These are phyloP conservation scores for Aureoboletus auriporus DNA, from an alignment of 768 basidiomycete genomes.

Conservation along the genomic window DNA sequence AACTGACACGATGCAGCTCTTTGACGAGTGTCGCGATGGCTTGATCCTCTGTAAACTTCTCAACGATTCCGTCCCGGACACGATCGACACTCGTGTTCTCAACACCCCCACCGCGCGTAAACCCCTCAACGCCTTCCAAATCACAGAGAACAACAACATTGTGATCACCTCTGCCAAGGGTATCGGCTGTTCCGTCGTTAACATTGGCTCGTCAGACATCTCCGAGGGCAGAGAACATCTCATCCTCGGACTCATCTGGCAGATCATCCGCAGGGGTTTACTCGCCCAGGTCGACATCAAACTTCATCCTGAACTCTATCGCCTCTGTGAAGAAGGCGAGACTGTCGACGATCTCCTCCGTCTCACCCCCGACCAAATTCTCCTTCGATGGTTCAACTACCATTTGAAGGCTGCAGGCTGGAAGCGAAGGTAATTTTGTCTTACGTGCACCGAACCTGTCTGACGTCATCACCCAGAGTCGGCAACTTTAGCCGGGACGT, in stretches of 20 bases:
- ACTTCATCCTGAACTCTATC: conserved; percentile 93
- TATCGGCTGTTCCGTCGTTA: conserved; percentile 98
- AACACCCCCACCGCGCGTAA: conserved; percentile 82
- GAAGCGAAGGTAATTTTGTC: conserved; percentile 61
- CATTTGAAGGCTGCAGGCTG: conserved; percentile 95
- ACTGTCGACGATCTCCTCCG: conserved; percentile 93
- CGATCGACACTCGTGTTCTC: conserved; percentile 96
- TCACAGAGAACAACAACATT: conserved; percentile 99
- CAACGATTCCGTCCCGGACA: conserved; percentile 99
- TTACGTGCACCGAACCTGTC: background rate
- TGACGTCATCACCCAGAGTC: conserved; percentile 52
- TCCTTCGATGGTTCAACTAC: conserved; percentile 99
- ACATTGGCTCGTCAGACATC: conserved; percentile 92
- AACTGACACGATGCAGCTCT: conserved; percentile 96
- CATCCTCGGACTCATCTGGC: conserved; percentile 98
- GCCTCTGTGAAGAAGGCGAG: conserved; percentile 95
- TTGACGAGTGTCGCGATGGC: conserved; percentile 95
- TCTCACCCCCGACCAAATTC: conserved; percentile 93
- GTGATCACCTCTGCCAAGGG: conserved; percentile 97
- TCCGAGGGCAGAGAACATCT: conserved; percentile 93
- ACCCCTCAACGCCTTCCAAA: conserved; percentile 95
- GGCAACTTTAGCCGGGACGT: conserved; percentile 98
- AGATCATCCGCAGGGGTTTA: conserved; percentile 91
- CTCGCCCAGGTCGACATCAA: conserved; percentile 97
- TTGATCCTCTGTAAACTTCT: conserved; percentile 97